A percentile compares a stretch with the other conserved stretches of the same genome.
Evolutionary conservation across 1,284 basidiomycete species (phyloP).

Genomic region (Ustilago cynodontis): DNA sequence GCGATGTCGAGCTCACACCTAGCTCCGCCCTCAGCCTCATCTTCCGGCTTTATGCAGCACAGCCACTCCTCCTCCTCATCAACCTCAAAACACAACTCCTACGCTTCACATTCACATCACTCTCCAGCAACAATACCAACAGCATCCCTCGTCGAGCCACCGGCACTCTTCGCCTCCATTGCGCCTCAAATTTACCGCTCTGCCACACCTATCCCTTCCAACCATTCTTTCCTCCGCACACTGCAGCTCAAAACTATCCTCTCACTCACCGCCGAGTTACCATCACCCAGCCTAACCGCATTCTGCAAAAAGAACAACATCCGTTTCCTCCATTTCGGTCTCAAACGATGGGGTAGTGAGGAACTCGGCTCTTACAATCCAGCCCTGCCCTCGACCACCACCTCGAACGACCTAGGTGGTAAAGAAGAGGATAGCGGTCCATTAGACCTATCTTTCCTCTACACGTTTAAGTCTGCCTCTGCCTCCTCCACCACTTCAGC

Average conservation of each 20-base stretch:
- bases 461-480: slow-evolving; percentile 11
- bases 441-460: slow-evolving; percentile 26
- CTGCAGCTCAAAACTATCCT: slow-evolving; percentile 61
- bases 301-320: slow-evolving; percentile 54
- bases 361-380: background rate
- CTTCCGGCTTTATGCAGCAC: slow-evolving; percentile 1
- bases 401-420: too few relatives aligned
- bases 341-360: slow-evolving; percentile 22
- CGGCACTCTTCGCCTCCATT: slow-evolving; percentile 57
- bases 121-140: slow-evolving; percentile 27
- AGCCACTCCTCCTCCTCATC: slow-evolving; percentile 15
- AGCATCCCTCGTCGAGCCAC: slow-evolving; percentile 54
- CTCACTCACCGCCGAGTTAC: slow-evolving; percentile 61
- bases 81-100: slow-evolving; percentile 5
- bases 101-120: slow-evolving; percentile 12
- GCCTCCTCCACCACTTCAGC: slow-evolving; percentile 1
- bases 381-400: background rate
- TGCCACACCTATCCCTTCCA: slow-evolving; percentile 43
- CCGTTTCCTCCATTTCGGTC: slow-evolving; percentile 58
- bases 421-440: background rate
- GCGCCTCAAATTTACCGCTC: slow-evolving; percentile 64
- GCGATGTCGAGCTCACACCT: slow-evolving; percentile 31
- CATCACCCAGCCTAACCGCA: slow-evolving; percentile 42
- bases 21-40: slow-evolving; percentile 4
- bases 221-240: slow-evolving; percentile 48